Evolutionary conservation across 805 yeast species (phyloP).

Genomic region (Ogataea paradorogensis): DNA sequence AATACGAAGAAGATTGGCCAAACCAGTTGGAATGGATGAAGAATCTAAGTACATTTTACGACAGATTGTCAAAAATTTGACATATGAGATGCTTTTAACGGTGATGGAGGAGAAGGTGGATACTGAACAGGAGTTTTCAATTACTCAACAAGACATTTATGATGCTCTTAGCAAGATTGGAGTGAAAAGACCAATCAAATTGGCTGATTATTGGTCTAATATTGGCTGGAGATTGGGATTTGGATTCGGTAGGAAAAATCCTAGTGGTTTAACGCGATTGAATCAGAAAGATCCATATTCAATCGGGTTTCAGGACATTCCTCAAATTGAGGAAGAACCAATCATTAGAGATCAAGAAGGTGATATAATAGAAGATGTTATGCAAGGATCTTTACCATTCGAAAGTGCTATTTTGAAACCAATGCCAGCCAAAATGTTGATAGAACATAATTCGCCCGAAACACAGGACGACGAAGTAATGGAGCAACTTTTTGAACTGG

Average conservation of each 20-base stretch:
- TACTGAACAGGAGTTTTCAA: background rate
- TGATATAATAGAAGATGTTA: slow-evolving; percentile 9
- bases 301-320: slow-evolving; percentile 7
- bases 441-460: background rate
- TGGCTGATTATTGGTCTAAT: slow-evolving; percentile 20
- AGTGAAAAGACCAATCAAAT: slow-evolving; percentile 8
- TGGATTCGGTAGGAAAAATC: slow-evolving; percentile 1
- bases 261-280: slow-evolving; percentile 1
- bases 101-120: slow-evolving; percentile 14
- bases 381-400: slow-evolving; percentile 17
- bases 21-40: slow-evolving; percentile 10
- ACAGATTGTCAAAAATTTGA: slow-evolving; percentile 11
- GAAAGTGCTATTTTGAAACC: slow-evolving; percentile 14
- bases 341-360: slow-evolving; percentile 6
- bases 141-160: slow-evolving; percentile 12
- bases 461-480: slow-evolving; percentile 5
- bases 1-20: slow-evolving; percentile 9
- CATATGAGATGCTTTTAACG: slow-evolving; percentile 16
- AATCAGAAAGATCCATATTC: slow-evolving; percentile 3
- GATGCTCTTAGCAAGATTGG: slow-evolving; percentile 6
- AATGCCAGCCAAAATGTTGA: slow-evolving; percentile 10
- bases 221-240: slow-evolving; percentile 17
- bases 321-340: background rate
- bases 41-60: slow-evolving; percentile 14
- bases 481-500: slow-evolving; percentile 22